A percentile compares a stretch with the other conserved stretches of the same genome.
Evolutionary conservation across 1,139 yeast genomes (phyloP).

Genomic region (Citeromyces hawaiiensis): DNA sequence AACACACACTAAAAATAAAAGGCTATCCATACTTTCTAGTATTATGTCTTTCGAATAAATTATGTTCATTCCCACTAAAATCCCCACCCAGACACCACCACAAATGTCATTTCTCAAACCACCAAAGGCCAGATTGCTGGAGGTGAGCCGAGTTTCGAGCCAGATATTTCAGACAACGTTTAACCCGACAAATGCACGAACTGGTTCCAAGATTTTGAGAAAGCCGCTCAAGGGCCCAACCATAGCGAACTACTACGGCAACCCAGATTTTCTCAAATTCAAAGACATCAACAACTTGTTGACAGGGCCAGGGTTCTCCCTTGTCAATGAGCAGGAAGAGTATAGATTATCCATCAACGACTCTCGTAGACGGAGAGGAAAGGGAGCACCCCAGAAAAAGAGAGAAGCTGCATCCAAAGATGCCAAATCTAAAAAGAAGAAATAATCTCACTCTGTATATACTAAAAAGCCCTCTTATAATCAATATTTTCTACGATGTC

Average conservation of each 20-base stretch:
- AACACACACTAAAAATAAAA: too few relatives aligned
- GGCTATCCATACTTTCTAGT: too few relatives aligned
- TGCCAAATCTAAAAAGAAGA: constrained; percentile 21
- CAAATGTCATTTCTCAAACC: constrained; percentile 8
- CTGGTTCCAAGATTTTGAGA: constrained; percentile 65
- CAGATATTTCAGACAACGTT: constrained; percentile 47
- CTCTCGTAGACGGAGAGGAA: constrained; percentile 74
- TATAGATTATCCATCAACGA: constrained; percentile 54
- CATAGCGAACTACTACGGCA: constrained; percentile 64
- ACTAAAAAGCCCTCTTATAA: constrained; percentile 15
- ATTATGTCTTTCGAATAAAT: too few relatives aligned
- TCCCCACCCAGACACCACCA: not conserved
- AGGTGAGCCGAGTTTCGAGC: constrained; percentile 44
- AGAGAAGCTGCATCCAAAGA: constrained; percentile 29
- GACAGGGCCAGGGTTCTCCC: constrained; percentile 37
- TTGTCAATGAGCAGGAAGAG: constrained; percentile 64
- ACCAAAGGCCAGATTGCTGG: constrained; percentile 31
- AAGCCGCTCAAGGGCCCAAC: constrained; percentile 68
- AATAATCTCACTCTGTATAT: not conserved
- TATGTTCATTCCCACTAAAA: too few relatives aligned
- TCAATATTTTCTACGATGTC: constrained; percentile 14
- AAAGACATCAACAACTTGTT: constrained; percentile 44
- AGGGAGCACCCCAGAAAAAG: constrained; percentile 85
- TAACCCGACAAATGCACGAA: constrained; percentile 60
- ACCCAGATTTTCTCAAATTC: constrained; percentile 54